phyloP scores from a whole-genome alignment of 2,329 filamentous ascomycete genomes.

The Cercospora sesami region DNA sequence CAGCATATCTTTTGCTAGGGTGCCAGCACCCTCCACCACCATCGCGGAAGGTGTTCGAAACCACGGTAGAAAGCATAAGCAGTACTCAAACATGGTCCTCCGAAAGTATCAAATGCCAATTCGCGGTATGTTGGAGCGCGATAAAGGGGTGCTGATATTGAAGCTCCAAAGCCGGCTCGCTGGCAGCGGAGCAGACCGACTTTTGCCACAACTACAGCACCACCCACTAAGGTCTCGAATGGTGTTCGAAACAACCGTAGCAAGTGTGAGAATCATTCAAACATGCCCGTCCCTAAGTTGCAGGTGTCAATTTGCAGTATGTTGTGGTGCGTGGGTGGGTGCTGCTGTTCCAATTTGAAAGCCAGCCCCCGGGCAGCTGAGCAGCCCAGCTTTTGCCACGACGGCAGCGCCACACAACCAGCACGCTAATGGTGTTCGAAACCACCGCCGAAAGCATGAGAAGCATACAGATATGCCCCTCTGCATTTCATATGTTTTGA shows the following conservation, averaged over 20 bases:
- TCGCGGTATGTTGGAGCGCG: neutral
- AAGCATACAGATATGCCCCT: neutral
- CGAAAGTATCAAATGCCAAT: neutral
- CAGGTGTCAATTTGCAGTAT: neutral
- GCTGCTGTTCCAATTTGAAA: neutral
- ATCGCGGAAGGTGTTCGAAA: neutral
- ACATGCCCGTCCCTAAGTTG: neutral
- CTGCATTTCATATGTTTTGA: neutral
- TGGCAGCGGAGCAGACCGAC: neutral
- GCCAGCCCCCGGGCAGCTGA: neutral
- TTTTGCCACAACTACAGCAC: neutral
- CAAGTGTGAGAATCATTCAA: neutral
- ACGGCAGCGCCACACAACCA: neutral
- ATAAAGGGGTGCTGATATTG: neutral
- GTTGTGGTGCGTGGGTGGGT: neutral
- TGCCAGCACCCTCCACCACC: neutral
- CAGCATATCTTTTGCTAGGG: neutral
- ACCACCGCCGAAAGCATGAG: neutral
- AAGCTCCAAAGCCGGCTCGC: neutral
- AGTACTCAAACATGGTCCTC: neutral
- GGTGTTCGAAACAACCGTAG: neutral
- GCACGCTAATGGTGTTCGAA: neutral
- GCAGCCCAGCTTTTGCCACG: neutral
- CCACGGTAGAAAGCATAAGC: neutral
- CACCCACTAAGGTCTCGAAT: neutral